Evolutionary conservation across 192 early-diverging fungal species (phyloP), one percentile per base, ranked within the genome.

Genomic region (Thoreauomyces humboldtii): DNA sequence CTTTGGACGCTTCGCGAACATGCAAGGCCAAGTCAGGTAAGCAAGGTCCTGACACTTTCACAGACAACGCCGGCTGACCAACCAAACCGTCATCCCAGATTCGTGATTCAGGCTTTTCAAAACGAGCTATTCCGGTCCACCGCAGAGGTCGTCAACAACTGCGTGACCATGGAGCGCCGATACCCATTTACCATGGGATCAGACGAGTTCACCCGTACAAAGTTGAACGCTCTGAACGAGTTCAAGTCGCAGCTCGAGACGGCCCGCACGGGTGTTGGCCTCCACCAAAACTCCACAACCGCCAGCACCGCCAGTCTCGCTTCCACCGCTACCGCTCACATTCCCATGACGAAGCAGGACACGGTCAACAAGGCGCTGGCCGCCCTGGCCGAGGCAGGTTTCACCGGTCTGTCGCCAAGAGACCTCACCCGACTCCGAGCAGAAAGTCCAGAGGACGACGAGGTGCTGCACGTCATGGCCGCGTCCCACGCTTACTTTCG

Each of bases 131-230:
- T 76, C 55, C 70, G 77, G 0, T 27, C 48, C 21, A 72, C 77
- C 1, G 33, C 69, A n/a, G 77, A 79, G 42, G 44, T 65, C 22
- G 37, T 79, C 41, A 63, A 59, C 53, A 46, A 62, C 50, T 48
- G 63, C 43, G 67, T 76, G 22, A 33, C 58, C 7, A 79, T 79
- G 77, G 77, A 79, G 48, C 53, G 61, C 5, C 67, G 74, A 6
- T 58, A 67, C 32, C 73, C 77, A 1, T 79, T 79, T 50, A 79
- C 77, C 9, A 65, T 76, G 68, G 61, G 66, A 31, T 70, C 77
- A 11, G 69, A 73, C 22, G 73, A 70, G 27, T 79, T 74, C 50
- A 63, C 58, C 17, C 63, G 66, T 14, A 41, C 59, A 17, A 79
- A 79, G 38, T 52, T 68, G 11, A 41, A n/a, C 31, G 61, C 63